Percentiles rank a stretch among this genome's conserved stretches.
phyloP scores from a whole-genome alignment of 805 yeast genomes.

The Groenewaldozyma tartarivorans region DNA sequence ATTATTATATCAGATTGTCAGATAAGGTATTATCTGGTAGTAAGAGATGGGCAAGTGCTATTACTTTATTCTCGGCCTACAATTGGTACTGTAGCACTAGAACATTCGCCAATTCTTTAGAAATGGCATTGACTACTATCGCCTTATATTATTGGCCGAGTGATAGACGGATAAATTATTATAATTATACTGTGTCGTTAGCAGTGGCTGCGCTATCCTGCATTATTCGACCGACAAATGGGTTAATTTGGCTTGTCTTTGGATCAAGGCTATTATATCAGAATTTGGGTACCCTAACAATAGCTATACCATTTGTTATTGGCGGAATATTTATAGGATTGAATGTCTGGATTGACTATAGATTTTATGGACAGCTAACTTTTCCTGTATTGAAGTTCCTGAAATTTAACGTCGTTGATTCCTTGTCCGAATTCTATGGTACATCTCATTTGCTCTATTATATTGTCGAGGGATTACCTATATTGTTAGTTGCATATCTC shows the following conservation, averaged over 20 bases:
- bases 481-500: conserved; percentile 53
- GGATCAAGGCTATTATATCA: conserved; percentile 32
- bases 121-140: conserved; percentile 56
- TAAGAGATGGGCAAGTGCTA: conserved; percentile 30
- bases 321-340: conserved; percentile 19
- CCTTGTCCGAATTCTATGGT: conserved; percentile 78
- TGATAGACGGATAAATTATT: not conserved
- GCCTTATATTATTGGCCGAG: conserved; percentile 64
- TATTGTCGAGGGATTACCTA: conserved; percentile 71
- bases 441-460: conserved; percentile 78
- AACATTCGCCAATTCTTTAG: conserved; percentile 78
- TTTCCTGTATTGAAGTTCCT: conserved; percentile 64
- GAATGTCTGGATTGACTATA: conserved; percentile 43
- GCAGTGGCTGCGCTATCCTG: conserved; percentile 52
- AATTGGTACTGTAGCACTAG: conserved; percentile 76
- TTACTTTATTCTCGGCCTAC: conserved; percentile 60
- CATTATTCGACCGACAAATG: conserved; percentile 78
- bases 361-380: conserved; percentile 43
- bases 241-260: conserved; percentile 59
- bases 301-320: conserved; percentile 19
- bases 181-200: conserved; percentile 27
- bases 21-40: conserved; percentile 21
- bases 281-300: not conserved
- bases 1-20: conserved; percentile 43
- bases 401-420: conserved; percentile 66